A percentile compares a stretch with the other conserved stretches of the same genome.
Evolutionary conservation across 2,329 filamentous ascomycete species (phyloP).

Genomic region (Pleomassaria siparia): DNA sequence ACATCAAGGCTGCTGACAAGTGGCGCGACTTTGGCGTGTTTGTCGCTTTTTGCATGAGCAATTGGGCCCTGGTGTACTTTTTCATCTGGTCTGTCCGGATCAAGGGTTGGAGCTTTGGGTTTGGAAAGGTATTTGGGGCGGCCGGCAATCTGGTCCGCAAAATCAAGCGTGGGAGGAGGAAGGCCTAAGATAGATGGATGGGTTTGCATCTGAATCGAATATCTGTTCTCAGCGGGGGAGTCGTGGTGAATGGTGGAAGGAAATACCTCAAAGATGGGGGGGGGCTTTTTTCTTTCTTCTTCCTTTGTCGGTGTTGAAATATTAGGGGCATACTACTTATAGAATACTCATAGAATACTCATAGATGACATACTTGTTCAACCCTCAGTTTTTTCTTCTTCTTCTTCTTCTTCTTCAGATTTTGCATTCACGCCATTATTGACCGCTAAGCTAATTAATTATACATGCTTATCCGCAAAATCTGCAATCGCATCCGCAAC

Average conservation of each 20-base stretch:
- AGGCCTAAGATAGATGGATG: neutral
- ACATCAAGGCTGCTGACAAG: constrained; percentile 61
- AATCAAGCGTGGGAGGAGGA: neutral
- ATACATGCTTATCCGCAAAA: neutral
- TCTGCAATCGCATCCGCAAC: neutral
- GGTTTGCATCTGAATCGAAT: neutral
- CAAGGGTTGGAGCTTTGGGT: constrained; percentile 69
- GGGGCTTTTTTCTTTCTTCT: neutral
- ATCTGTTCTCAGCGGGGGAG: too few species aligned
- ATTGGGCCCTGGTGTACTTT: constrained; percentile 73
- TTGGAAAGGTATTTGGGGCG: constrained; percentile 58
- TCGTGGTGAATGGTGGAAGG: too few species aligned
- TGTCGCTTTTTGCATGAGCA: constrained; percentile 68
- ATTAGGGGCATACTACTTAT: too few species aligned
- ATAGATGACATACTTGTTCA: too few species aligned
- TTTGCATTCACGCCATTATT: too few species aligned
- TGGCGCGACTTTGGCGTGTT: constrained; percentile 76
- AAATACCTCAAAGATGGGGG: too few species aligned
- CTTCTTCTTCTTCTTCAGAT: too few species aligned
- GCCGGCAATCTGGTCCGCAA: constrained; percentile 40
- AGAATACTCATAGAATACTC: too few species aligned
- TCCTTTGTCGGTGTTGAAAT: too few species aligned
- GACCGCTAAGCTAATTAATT: neutral
- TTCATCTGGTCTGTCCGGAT: constrained; percentile 75
- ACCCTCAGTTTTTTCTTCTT: too few species aligned